These are phyloP conservation scores for Dipteronia sinensis DNA, from an alignment of 345 rosid species.

Conservation along the genomic window DNA sequence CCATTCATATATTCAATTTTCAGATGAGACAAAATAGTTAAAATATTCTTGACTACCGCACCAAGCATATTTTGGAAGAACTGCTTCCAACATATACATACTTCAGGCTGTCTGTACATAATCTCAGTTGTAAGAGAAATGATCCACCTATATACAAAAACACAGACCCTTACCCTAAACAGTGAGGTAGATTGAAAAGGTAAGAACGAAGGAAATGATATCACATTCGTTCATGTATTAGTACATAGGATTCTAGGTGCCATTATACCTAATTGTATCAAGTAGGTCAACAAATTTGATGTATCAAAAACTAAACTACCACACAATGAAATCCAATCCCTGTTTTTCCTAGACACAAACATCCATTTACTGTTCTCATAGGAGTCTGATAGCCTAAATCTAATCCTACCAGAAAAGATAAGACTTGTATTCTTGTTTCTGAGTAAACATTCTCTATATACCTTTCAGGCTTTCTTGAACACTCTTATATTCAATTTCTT, in stretches of 20 bases:
- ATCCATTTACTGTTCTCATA: neutral
- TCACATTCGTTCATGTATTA: neutral
- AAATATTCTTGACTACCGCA: neutral
- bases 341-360: neutral
- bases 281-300: neutral
- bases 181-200: neutral
- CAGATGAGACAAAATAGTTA: neutral
- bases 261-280: neutral
- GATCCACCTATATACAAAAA: neutral
- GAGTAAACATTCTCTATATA: neutral
- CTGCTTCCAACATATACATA: neutral
- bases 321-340: neutral
- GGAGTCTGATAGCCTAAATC: neutral
- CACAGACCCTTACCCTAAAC: neutral
- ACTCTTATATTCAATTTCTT: neutral
- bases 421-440: neutral
- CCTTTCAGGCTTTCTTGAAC: neutral
- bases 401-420: neutral
- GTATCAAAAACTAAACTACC: neutral
- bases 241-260: neutral
- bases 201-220: neutral
- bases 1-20: neutral
- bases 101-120: too few relatives aligned
- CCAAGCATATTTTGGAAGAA: neutral
- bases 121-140: too few relatives aligned